Percentiles rank a stretch among this genome's conserved stretches.
Evolutionary conservation across 441 rosid genomes (phyloP).

Genomic region (Pelargonium australe): DNA sequence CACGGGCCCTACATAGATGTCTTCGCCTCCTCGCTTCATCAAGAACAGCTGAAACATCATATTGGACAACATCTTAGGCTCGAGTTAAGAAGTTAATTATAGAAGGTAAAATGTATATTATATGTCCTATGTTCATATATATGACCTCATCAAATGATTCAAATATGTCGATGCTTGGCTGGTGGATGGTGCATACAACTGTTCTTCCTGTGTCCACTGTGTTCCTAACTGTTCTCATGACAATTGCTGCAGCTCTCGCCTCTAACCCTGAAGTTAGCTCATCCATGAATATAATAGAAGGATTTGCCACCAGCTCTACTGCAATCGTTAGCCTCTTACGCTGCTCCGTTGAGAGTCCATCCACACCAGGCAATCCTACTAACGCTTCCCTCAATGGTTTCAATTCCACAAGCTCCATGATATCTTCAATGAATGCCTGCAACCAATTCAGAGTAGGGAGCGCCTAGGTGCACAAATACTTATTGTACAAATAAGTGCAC

Average conservation of each 20-base stretch:
- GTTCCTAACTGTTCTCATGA: no score
- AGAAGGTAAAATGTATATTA: no score
- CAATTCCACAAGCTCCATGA: conserved; percentile 35
- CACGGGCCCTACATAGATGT: conserved; percentile 70
- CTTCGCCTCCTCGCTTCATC: conserved; percentile 71
- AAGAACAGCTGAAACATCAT: conserved; percentile 48
- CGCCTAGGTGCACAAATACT: no score
- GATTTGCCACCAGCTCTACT: no score
- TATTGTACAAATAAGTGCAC: no score
- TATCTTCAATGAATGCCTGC: no score
- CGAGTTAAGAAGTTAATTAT: no score
- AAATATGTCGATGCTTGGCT: conserved; percentile 38
- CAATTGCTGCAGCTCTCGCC: background rate
- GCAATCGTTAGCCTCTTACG: conserved; percentile 41
- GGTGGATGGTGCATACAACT: no score
- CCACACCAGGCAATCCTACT: conserved; percentile 73
- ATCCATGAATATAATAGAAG: conserved; percentile 9
- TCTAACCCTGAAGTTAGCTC: conserved; percentile 79
- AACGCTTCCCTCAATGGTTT: conserved; percentile 37
- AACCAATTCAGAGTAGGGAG: no score
- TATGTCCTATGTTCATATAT: no score
- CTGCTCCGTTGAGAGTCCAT: conserved; percentile 68
- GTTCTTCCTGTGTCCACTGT: no score
- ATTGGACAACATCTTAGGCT: background rate
- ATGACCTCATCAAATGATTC: conserved; percentile 72